These are phyloP conservation scores for Tylopilus sp. DNA, from an alignment of 1,284 basidiomycete genomes.

Conservation along the genomic window DNA sequence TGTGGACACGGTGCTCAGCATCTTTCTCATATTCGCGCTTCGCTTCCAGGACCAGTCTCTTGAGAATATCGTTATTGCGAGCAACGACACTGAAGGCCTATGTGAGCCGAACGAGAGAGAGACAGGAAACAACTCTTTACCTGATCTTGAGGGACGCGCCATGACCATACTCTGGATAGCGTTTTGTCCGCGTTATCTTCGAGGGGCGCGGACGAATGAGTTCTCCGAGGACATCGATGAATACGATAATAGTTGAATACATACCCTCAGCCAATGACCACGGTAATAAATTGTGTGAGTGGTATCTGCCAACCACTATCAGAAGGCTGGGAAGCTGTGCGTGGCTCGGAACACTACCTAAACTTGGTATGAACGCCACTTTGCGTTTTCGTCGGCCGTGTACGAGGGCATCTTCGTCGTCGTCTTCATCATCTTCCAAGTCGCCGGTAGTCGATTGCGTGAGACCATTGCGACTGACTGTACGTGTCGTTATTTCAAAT, in stretches of 20 bases:
- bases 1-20: slow-evolving; percentile 81
- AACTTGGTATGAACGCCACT: slow-evolving; percentile 70
- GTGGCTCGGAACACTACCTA: slow-evolving; percentile 48
- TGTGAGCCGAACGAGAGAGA: slow-evolving; percentile 11
- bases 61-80: slow-evolving; percentile 78
- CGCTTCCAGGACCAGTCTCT: slow-evolving; percentile 78
- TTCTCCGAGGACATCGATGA: slow-evolving; percentile 20
- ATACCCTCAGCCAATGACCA: slow-evolving; percentile 79
- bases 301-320: slow-evolving; percentile 50
- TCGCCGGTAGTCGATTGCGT: slow-evolving; percentile 68
- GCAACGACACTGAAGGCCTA: slow-evolving; percentile 63
- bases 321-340: slow-evolving; percentile 19
- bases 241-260: slow-evolving; percentile 25
- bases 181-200: slow-evolving; percentile 76
- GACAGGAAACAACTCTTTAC: slow-evolving; percentile 33
- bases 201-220: slow-evolving; percentile 24
- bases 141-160: slow-evolving; percentile 74
- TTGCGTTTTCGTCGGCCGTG: slow-evolving; percentile 70
- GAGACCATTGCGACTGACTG: slow-evolving; percentile 56
- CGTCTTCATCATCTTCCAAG: slow-evolving; percentile 58
- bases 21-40: slow-evolving; percentile 85
- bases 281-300: slow-evolving; percentile 84
- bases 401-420: slow-evolving; percentile 48
- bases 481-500: slow-evolving; percentile 81
- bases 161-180: slow-evolving; percentile 67